A percentile compares a stretch with the other conserved stretches of the same genome.
These are phyloP conservation scores for Emmonsiellopsis sp. DNA, from an alignment of 2,329 filamentous ascomycete genomes.

Conservation along the genomic window DNA sequence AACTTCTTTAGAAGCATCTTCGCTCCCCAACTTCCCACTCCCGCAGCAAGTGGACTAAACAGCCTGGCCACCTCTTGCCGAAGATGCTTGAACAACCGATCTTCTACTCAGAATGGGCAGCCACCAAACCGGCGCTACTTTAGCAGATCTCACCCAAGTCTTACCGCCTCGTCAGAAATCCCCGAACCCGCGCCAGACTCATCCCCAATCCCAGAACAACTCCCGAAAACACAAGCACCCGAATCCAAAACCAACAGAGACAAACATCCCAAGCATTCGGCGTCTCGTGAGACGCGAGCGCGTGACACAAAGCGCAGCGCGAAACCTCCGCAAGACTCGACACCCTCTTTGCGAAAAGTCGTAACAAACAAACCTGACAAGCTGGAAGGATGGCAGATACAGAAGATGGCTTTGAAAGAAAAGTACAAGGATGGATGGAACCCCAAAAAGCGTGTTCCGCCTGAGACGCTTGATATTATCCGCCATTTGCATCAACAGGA, in stretches of 20 bases:
- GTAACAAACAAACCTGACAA: constrained; percentile 12
- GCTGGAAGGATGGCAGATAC: constrained; percentile 57
- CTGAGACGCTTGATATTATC: constrained; percentile 85
- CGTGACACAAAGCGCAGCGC: not conserved
- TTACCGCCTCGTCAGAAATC: not conserved
- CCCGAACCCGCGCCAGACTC: not conserved
- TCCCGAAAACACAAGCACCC: not conserved
- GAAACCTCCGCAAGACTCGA: not conserved
- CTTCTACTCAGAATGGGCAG: not conserved
- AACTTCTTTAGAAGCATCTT: not conserved
- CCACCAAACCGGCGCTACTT: not conserved
- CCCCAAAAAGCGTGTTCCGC: constrained; percentile 78
- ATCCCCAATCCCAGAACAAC: not conserved
- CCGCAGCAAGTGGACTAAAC: not conserved
- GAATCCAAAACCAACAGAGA: not conserved
- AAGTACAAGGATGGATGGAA: constrained; percentile 77
- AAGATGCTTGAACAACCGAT: not conserved
- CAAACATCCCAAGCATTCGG: not conserved
- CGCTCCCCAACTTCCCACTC: not conserved
- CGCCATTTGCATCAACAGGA: constrained; percentile 70
- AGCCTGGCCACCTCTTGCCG: not conserved
- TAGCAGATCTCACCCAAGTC: not conserved
- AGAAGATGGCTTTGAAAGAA: constrained; percentile 63
- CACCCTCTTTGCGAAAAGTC: constrained; percentile 9
- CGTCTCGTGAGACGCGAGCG: not conserved